Evolutionary conservation across 257 asterid genomes (phyloP).

Genomic region (Scutellaria baicalensis): DNA sequence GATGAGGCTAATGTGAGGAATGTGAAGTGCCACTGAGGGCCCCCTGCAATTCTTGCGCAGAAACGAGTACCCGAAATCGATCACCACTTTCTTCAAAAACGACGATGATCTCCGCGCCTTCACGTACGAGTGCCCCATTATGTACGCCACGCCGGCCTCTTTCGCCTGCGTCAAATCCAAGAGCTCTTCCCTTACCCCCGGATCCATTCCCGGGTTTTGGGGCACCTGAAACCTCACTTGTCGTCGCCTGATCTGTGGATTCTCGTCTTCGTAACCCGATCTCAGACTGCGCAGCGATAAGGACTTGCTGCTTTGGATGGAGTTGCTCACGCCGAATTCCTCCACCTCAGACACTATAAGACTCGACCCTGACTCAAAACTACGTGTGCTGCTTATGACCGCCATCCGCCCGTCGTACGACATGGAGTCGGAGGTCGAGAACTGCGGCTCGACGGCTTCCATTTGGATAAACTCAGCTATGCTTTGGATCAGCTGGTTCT

Average conservation of each 20-base stretch:
- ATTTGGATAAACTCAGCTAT: slow-evolving; percentile 91
- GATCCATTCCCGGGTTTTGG: slow-evolving; percentile 53
- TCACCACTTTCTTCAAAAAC: slow-evolving; percentile 64
- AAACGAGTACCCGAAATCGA: slow-evolving; percentile 83
- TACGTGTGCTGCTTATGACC: slow-evolving; percentile 68
- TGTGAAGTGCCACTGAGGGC: slow-evolving; percentile 84
- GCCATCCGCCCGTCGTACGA: slow-evolving; percentile 96
- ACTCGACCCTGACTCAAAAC: slow-evolving; percentile 34
- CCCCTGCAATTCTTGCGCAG: slow-evolving; percentile 94
- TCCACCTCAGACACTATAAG: slow-evolving; percentile 43
- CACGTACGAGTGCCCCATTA: slow-evolving; percentile 89
- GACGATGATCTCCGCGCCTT: slow-evolving; percentile 80
- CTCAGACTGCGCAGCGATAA: slow-evolving; percentile 64
- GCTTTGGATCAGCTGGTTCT: slow-evolving; percentile 70
- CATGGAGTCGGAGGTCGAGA: slow-evolving; percentile 51
- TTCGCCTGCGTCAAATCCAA: slow-evolving; percentile 72
- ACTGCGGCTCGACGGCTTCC: slow-evolving; percentile 86
- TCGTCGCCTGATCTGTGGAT: slow-evolving; percentile 65
- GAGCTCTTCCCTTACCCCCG: slow-evolving; percentile 71
- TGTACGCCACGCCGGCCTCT: slow-evolving; percentile 89
- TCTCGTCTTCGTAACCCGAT: slow-evolving; percentile 69
- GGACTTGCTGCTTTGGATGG: slow-evolving; percentile 71
- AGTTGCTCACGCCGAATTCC: slow-evolving; percentile 22
- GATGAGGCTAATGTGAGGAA: slow-evolving; percentile 89
- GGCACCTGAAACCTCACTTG: slow-evolving; percentile 60